These are phyloP conservation scores for Magnusiomyces tetraspermus DNA, from an alignment of 1,139 yeast genomes.

Conservation along the genomic window DNA sequence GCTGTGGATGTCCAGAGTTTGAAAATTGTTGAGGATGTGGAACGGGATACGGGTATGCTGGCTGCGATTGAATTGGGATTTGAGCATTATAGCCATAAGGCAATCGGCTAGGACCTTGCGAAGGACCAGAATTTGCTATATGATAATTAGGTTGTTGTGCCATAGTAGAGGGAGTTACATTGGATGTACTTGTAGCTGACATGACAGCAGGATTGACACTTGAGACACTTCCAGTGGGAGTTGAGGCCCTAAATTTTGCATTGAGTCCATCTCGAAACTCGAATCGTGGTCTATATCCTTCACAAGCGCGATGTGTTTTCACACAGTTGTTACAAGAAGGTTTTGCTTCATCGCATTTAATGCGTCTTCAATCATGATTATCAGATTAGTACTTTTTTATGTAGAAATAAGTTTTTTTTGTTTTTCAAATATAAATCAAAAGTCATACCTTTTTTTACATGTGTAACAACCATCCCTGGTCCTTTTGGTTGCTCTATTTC, in stretches of 20 bases:
- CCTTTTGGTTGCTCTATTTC: slow-evolving; percentile 13
- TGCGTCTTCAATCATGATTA: slow-evolving; percentile 15
- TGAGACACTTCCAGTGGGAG: not conserved
- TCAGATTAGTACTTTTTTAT: not conserved
- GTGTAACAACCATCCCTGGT: slow-evolving; percentile 27
- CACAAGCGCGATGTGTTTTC: slow-evolving; percentile 23
- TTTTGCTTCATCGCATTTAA: slow-evolving; percentile 25
- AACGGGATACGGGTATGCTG: not conserved
- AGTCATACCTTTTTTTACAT: slow-evolving; percentile 21
- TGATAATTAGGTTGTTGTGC: too few relatives aligned
- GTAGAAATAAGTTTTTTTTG: not conserved
- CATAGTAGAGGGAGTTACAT: not conserved
- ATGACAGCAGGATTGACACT: not conserved
- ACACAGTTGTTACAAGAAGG: slow-evolving; percentile 23
- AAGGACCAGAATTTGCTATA: too few relatives aligned
- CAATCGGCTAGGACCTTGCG: too few relatives aligned
- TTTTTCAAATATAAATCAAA: not conserved
- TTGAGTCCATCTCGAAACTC: slow-evolving; percentile 15
- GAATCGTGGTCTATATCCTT: slow-evolving; percentile 14
- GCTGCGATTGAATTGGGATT: not conserved
- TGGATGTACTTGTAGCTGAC: not conserved
- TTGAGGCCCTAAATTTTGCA: not conserved
- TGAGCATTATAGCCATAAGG: too few relatives aligned
- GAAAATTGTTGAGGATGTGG: not conserved
- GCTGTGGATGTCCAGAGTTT: not conserved